A percentile compares a stretch with the other conserved stretches of the same genome.
phyloP scores from a whole-genome alignment of 2,329 filamentous ascomycete species.

The Calycina marina region DNA sequence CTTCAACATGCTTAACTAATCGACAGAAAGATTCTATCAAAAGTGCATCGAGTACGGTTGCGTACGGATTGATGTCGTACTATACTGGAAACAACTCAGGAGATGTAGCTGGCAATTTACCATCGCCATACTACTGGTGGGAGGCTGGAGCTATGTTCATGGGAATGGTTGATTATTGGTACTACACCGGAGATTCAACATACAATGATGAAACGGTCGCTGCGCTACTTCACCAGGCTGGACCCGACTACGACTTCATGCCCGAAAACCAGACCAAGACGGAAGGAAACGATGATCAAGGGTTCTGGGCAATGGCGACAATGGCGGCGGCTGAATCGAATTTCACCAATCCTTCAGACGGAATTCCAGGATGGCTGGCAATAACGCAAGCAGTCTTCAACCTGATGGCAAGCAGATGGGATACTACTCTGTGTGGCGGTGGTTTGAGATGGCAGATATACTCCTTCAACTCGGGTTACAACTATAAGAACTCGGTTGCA shows the following conservation, averaged over 20 bases:
- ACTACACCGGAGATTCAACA: constrained; percentile 57
- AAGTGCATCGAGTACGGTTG: constrained; percentile 21
- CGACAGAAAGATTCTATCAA: constrained; percentile 19
- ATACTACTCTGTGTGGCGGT: constrained; percentile 51
- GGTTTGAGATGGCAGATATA: constrained; percentile 79
- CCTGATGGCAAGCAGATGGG: constrained; percentile 61
- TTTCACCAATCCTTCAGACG: constrained; percentile 39
- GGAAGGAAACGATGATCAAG: constrained; percentile 62
- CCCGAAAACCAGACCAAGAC: constrained; percentile 55
- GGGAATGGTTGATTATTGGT: constrained; percentile 71
- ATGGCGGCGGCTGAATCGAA: constrained; percentile 58
- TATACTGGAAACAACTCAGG: constrained; percentile 36
- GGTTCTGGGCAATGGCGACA: constrained; percentile 57
- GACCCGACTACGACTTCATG: constrained; percentile 62
- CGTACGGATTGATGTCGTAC: constrained; percentile 34
- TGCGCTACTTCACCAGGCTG: constrained; percentile 61
- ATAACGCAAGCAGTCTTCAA: constrained; percentile 73
- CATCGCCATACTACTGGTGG: constrained; percentile 17
- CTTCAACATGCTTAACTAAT: constrained; percentile 1
- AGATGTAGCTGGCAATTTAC: constrained; percentile 34
- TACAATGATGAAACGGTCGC: constrained; percentile 56
- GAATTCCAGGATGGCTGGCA: constrained; percentile 51
- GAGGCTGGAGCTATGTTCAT: constrained; percentile 57
- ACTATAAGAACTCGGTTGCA: constrained; percentile 58
- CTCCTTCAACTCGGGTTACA: constrained; percentile 65